Base-by-base conservation (phyloP, 345 rosid species). In the Gossypium thurberi region DNA sequence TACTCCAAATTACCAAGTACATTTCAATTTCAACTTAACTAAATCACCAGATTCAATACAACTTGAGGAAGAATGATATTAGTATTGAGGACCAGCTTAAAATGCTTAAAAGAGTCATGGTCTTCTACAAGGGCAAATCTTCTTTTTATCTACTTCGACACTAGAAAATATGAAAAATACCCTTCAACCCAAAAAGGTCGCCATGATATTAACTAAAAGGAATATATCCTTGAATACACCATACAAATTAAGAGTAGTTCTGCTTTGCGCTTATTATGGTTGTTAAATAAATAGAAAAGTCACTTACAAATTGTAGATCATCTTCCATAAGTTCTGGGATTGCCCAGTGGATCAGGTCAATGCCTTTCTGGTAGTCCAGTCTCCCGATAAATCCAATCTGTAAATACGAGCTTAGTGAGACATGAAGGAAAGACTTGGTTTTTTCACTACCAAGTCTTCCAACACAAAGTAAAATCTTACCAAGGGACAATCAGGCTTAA, bases 351-450 rank as follows among this genome's bases (percentile, higher is more conserved):
- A 94, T 94, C 73, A 92, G 73, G 82, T 94, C 98, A 12, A 94
- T 92, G 71, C 98, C 98, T 78, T 92, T 94, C 81, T 94, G 98
- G 82, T 92, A 85, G 82, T 90, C 97, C 79, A 94, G 80, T 81
- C 98, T 92, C 76, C 98, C 98, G 51, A 92, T 90, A 78, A 94
- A 94, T 64, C 98, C 98, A 83, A 94, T 87, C 98, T 94, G 77
- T 77, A 77, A 69, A 65, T 18, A 71, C 33, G 46, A 75, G 73
- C 65, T 72, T 59, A 75, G 67, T 80, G 40, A 78, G 74, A 75
- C 62, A 43, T 23, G 68, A 56, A 76, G 20, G 44, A 56, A 53
- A 65, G 8, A 42, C 44, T 63, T 8, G 48, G 23, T 55, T 59
- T 72, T 33, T 47, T 51, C 17, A 62, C 28, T 28, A 75, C 44